Base-by-base conservation (phyloP, 1,284 basidiomycete genomes). In the Phellinidium pouzarii region DNA sequence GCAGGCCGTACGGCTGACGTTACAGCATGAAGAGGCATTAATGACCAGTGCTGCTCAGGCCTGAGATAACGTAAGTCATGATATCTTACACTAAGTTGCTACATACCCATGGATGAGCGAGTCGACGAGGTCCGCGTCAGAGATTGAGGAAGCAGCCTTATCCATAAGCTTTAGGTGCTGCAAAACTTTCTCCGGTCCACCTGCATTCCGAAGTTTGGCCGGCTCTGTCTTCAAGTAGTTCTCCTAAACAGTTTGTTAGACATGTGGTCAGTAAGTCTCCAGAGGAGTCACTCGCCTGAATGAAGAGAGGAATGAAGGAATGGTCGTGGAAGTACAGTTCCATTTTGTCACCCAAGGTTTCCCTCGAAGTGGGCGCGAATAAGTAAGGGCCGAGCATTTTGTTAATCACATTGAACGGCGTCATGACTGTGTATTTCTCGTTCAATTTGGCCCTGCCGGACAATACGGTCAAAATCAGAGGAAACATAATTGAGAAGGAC, bases 291-390 rank as follows among this genome's bases (percentile, higher is more conserved):
- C 64, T 20, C 54, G 91, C 91, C 75, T 94, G 91, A 48, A 98
- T 90, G 71, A 99, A 98, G 26, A 99, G 71, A 0, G 95, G 95
- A 46, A 99, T 80, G 61, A 98, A 91, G 1, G 85, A 81, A 62
- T 92, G 89, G 65, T 99, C 96, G 57, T 97, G 93, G 71, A 98
- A 99, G 69, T 98, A 99, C 57, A 91, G 70, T 59, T 98, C 94
- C 71, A 96, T 90, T 72, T 97, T 97, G 61, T 98, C 92, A 44
- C 79, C 82, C 6, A 99, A 72, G 0, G 87, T 86, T 66, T 94
- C 85, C 48, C 85, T 79, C 44, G 84, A 82, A 0, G 88, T 95
- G 14, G 78, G 66, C 3, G 89, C 87, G 69, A 95, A 99, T 58
- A 93, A 74, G 62, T 95, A 91, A 3, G 94, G 94, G 4, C 91